A percentile compares a stretch with the other conserved stretches of the same genome.
Conservation (phyloP, 495 filamentous ascomycete species). For the Stereocaulon alpinum region DNA sequence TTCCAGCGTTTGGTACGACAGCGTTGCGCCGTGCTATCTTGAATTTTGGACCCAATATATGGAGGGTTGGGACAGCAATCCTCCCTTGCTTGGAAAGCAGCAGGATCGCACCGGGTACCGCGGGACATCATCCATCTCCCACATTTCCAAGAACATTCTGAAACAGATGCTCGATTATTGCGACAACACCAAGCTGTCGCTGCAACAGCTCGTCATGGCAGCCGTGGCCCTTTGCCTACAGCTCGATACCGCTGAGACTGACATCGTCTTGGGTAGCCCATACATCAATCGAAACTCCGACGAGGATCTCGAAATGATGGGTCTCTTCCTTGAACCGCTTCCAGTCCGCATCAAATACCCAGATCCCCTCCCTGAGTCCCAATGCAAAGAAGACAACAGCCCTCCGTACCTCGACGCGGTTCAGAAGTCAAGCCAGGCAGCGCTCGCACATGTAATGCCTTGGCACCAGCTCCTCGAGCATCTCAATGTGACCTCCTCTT, state of each 20-base stretch:
- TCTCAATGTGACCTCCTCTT: neutral
- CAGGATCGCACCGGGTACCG: neutral
- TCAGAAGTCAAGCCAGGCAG: neutral
- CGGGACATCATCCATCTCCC: too few relatives aligned
- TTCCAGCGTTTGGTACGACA: too few relatives aligned
- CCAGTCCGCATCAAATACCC: slow-evolving; percentile 27
- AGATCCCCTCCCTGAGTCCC: too few relatives aligned
- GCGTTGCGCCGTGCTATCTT: too few relatives aligned
- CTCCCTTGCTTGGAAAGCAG: too few relatives aligned
- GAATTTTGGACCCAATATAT: too few relatives aligned
- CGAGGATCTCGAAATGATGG: slow-evolving; percentile 25
- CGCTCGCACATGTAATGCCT: neutral
- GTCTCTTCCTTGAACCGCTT: slow-evolving; percentile 29
- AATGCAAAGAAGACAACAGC: neutral
- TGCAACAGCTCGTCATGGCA: slow-evolving; percentile 27
- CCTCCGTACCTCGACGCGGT: neutral
- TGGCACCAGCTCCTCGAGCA: neutral
- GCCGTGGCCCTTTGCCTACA: slow-evolving; percentile 24
- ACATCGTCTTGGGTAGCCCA: slow-evolving; percentile 26
- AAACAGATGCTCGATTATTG: slow-evolving; percentile 5
- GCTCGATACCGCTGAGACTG: slow-evolving; percentile 2
- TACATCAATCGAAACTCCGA: slow-evolving; percentile 24
- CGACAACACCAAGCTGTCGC: slow-evolving; percentile 13
- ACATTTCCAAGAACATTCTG: too few relatives aligned
- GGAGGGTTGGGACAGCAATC: too few relatives aligned